Evolutionary conservation across 331 rosid species (phyloP), one percentile per base, ranked within the genome.

Genomic region (Phaseolus coccineus): DNA sequence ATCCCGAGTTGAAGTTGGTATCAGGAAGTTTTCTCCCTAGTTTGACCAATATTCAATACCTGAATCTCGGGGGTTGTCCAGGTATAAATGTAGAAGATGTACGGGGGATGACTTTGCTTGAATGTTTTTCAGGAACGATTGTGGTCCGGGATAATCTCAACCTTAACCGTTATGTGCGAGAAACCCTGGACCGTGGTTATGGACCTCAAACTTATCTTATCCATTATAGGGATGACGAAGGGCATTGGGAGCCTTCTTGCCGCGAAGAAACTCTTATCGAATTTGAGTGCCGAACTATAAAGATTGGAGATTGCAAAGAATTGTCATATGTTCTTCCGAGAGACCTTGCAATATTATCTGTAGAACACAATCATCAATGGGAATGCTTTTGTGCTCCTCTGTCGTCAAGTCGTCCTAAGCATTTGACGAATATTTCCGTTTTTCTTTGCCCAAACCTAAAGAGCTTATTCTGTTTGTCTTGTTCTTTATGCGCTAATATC

Each of bases 11-110:
- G 2, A 0, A 35, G 6, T 1, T 7, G 16, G 3, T 13, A 46
- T 9, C 33, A 9, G 7, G 37, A 40, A 28, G 6, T 2, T 13
- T 46, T 5, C 8, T 61, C 0, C 1, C 0, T 4, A 4, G 6
- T 16, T 76, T 63, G 72, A 76, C 31, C 12, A 62, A 31, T 12
- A 8, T 76, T 31, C 71, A 31, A 13, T 48, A n/a, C 14, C 63
- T 76, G 3, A 2, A 48, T 27, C 27, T 76, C 8, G 2, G 0
- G 0, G 0, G 0, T 3, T 16, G 27, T 2, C 0, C 6, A 4
- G 25, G 3, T 30, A 22, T 30, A 16, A 1, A 11, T 15, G 7
- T 46, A 11, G 2, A n/a, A 46, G 61, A 44, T 6, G 3, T 61
- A 16, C 19, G 10, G 19, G 15, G 16, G 22, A 76, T 33, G 80